Base-by-base conservation (phyloP, 441 rosid genomes). In the Biscutella laevigata region DNA sequence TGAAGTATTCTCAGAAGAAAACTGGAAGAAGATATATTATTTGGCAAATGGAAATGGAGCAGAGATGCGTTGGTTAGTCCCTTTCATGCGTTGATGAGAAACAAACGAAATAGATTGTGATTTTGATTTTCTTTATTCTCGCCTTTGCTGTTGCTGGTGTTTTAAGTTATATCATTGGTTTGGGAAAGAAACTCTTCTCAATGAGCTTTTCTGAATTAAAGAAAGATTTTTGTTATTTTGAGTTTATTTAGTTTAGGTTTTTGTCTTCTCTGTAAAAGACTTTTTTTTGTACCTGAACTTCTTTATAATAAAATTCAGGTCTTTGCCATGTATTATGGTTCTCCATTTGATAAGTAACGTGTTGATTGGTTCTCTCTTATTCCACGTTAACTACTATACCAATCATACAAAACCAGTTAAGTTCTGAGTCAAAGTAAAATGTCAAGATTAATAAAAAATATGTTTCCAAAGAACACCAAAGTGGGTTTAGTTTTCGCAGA, bases 1-100 rank as follows among this genome's bases (percentile, higher is more conserved):
- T 3, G 97, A 88, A 61, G 83, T 73, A 39, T 92, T 88, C 55
- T 74, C 95, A 5, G 92, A 86, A 62, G 88, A 84, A 38, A 81
- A 67, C 56, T 88, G 97, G 95, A 84, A 77, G 77, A 92, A 79
- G 37, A 70, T 78, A 33, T 92, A 77, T 59, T 84, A 79, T 71
- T 52, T 92, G 52, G 72, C 92, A n/a, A 84, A 86, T 25, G 97
- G 99, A 53, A 92, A 92, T 64, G 97, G 97, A 66, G 73, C 82
- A 30, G 99, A 92, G 71, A 82, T 92, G 84, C 80, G 98, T 69
- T 67, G 71, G 67, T 72, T 88, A 59, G 71, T 68, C 64, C 89
- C 94, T 39, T 52, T 92, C 55, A 86, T 88, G 84, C 84, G 62
- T 54, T 82, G 73, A 83, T 57, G 30, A 37, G 15, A 57, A 57